Conservation (phyloP, 371 early-diverging fungal species). For the Mucor circinelloides region DNA sequence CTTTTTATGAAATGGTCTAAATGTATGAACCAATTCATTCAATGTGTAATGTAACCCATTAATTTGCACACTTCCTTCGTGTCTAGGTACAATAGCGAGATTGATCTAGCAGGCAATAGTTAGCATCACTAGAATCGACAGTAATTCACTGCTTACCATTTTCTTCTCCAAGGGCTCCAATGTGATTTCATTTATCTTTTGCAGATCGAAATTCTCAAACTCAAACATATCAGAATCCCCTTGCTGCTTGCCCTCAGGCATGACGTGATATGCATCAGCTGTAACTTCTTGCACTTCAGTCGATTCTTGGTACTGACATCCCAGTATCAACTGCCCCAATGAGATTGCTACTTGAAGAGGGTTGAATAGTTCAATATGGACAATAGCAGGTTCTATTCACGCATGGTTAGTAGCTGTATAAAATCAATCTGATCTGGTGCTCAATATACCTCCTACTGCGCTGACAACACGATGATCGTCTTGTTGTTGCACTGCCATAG, state of each 20-base stretch:
- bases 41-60: conserved; percentile 80
- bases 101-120: conserved; percentile 55
- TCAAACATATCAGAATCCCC: conserved; percentile 23
- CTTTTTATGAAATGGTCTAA: conserved; percentile 66
- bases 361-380: conserved; percentile 63
- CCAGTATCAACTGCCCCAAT: conserved; percentile 63
- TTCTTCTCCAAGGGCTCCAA: conserved; percentile 58
- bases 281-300: conserved; percentile 18
- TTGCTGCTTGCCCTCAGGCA: conserved; percentile 33
- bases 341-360: conserved; percentile 66
- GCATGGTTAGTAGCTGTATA: not conserved
- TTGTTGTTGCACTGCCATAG: conserved; percentile 48
- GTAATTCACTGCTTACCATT: conserved; percentile 31
- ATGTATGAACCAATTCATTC: conserved; percentile 73
- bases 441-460: conserved; percentile 61
- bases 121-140: not conserved
- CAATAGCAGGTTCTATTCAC: conserved; percentile 62
- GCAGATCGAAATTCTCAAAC: conserved; percentile 56
- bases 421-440: not conserved
- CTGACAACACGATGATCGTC: conserved; percentile 60
- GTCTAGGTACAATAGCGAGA: conserved; percentile 71
- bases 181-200: conserved; percentile 49
- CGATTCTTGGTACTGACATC: conserved; percentile 58
- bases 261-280: conserved; percentile 6
- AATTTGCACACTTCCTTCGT: conserved; percentile 74